phyloP scores from a whole-genome alignment of 1,139 yeast species.

The Yamadazyma friedrichii region DNA sequence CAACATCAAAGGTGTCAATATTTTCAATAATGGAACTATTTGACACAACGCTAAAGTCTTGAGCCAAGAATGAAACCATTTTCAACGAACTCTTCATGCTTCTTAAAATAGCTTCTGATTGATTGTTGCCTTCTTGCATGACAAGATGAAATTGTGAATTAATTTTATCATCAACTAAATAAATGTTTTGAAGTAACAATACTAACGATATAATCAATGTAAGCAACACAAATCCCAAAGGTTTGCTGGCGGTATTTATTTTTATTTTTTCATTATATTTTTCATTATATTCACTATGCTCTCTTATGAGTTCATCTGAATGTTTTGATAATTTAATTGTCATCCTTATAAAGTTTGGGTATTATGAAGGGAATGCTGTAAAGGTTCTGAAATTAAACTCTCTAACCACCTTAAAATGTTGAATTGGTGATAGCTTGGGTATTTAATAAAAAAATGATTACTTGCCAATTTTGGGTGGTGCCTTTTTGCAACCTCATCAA shows the following conservation, averaged over 20 bases:
- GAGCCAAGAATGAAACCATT: slow-evolving; percentile 54
- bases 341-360: background rate
- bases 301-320: slow-evolving; percentile 1
- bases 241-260: background rate
- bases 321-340: slow-evolving; percentile 3
- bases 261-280: background rate
- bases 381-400: too few relatives aligned
- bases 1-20: slow-evolving; percentile 46
- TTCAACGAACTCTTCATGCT: slow-evolving; percentile 47
- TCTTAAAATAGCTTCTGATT: slow-evolving; percentile 9
- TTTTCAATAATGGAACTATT: slow-evolving; percentile 24
- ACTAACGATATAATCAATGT: slow-evolving; percentile 13
- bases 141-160: slow-evolving; percentile 13
- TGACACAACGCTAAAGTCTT: slow-evolving; percentile 44
- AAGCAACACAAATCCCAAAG: background rate
- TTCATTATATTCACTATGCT: background rate
- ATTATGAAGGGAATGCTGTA: background rate
- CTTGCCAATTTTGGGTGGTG: background rate
- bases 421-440: background rate
- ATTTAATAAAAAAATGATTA: background rate
- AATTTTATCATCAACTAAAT: slow-evolving; percentile 8
- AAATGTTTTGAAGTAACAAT: slow-evolving; percentile 12
- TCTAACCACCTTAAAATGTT: background rate
- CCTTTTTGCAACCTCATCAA: slow-evolving; percentile 3
- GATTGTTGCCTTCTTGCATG: slow-evolving; percentile 14